Base-by-base conservation (phyloP, 108 stramenopile species). In the Nitzschia putrida region DNA sequence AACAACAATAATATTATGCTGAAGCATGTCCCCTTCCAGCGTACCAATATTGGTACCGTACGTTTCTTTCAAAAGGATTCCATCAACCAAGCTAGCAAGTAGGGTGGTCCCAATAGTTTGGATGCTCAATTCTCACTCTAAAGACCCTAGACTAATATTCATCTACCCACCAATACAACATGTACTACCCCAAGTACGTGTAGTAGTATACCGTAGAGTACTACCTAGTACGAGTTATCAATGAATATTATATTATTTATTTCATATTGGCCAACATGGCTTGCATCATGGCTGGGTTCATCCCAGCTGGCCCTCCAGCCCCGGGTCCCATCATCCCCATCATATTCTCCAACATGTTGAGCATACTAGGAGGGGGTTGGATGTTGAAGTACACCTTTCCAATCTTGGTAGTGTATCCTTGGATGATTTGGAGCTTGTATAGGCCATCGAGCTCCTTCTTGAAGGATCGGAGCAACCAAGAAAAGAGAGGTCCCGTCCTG, bases 271-370 rank as follows among this genome's bases (percentile, higher is more conserved):
- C 64, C 74, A 75, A 68, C 61, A 79, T 73, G 3, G 82, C 84
- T 74, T 89, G 88, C 91, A 92, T 92, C 92, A 93, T 93, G 57
- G 88, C 83, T 38, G 92, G 88, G 49, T 93, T 85, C 69, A 93
- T 90, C 10, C 85, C 88, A 38, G 79, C 85, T 37, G 71, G 76
- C 22, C 80, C 83, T 23, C 81, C 83, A 8, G 76, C 84, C 14
- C 83, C 83, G 26, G 77, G 77, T 55, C 82, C 85, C 83, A 90
- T 90, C 79, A 83, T 83, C 5, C 78, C 71, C 89, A 94, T 89
- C 92, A 94, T 94, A 59, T 87, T 91, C 63, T 94, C 92, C 85
- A 94, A 79, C 88, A 87, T 94, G 65, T 78, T 86, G 71, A 94
- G 74, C 92, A 94, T 94, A 66, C 74, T 85, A 24, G 92, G 92